Conservation (phyloP, 768 basidiomycete genomes). For the Lactifluus hygrophoroides region DNA sequence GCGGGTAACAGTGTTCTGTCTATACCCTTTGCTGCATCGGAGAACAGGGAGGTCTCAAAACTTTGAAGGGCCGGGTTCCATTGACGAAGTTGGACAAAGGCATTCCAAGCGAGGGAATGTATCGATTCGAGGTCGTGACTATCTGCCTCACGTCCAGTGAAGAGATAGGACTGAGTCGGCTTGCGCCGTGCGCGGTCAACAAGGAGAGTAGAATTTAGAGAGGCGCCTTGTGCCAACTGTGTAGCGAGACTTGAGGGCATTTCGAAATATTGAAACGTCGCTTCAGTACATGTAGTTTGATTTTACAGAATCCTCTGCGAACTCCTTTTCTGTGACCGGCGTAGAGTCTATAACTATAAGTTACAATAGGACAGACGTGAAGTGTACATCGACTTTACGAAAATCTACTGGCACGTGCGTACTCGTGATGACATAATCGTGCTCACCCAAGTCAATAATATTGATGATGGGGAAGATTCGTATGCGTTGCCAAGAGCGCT, state of each 20-base stretch:
- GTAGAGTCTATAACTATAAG: not conserved
- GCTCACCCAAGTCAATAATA: too few species aligned
- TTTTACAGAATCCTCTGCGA: not conserved
- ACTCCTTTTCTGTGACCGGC: not conserved
- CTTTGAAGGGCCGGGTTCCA: conserved; percentile 49
- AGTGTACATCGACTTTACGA: too few species aligned
- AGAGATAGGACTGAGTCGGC: conserved; percentile 75
- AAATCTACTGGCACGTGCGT: too few species aligned
- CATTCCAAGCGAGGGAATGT: conserved; percentile 71
- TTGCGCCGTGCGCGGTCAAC: conserved; percentile 56
- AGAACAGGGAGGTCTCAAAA: conserved; percentile 71
- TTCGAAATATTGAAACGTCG: not conserved
- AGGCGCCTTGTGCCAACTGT: conserved; percentile 72
- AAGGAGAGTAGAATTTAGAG: conserved; percentile 69
- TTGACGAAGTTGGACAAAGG: conserved; percentile 59
- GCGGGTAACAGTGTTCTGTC: conserved; percentile 72
- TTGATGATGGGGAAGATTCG: too few species aligned
- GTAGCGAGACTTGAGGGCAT: conserved; percentile 70
- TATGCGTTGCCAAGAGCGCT: too few species aligned
- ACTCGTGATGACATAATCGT: too few species aligned
- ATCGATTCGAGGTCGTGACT: conserved; percentile 84
- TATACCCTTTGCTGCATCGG: conserved; percentile 59
- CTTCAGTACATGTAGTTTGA: not conserved
- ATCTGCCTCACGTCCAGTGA: conserved; percentile 73
- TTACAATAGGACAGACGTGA: too few species aligned